Evolutionary conservation across 768 basidiomycete species (phyloP), one percentile per base, ranked within the genome.

Genomic region (Tubosaeta sp.): DNA sequence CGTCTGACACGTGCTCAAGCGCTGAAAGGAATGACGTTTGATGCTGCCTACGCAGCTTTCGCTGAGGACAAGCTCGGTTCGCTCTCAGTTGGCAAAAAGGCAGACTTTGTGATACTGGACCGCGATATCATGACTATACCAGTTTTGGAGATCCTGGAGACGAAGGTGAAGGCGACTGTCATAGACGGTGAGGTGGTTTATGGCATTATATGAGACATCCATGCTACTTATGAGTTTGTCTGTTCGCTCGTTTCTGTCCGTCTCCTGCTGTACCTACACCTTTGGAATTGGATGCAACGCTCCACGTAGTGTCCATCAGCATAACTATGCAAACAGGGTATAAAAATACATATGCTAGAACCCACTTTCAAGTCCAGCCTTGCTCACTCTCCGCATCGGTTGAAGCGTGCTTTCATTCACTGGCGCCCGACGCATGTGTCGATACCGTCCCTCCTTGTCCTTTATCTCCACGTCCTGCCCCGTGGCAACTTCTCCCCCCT

Each of bases 381-480:
- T 96, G 66, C 90, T 93, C 53, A 93, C 93, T 56, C 94, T 75
- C 54, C 94, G 73, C 77, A 89, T 77, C 24, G 94, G 94, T 67
- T 95, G 93, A 56, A 95, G 69, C 31, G 94, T 95, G 38, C 73
- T 85, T 69, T 90, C 87, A 62, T 94, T 80, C 24, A 94, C 92
- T 3, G 94, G 93, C 25, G 91, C 90, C 39, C 86, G 77, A 56
- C 93, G 77, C 48, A 87, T 86, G 70, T 94, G 94, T 41, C 91
- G 73, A 71, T 94, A 95, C 49, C 93, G 79, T 46, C 94, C 94
- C 56, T 76, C 78, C 13, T 80, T 78, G 65, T 95, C 93, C 66
- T 86, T 87, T 49, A 96, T 83, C 73, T 96, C 94, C 78, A 87
- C 76, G 71, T 95, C 90, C 72, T 91, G 85, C 31, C 86, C 87